Percentiles rank a stretch among this genome's conserved stretches.
Conservation (phyloP, 2,329 filamentous ascomycete genomes). For the Diaporthe sp. region DNA sequence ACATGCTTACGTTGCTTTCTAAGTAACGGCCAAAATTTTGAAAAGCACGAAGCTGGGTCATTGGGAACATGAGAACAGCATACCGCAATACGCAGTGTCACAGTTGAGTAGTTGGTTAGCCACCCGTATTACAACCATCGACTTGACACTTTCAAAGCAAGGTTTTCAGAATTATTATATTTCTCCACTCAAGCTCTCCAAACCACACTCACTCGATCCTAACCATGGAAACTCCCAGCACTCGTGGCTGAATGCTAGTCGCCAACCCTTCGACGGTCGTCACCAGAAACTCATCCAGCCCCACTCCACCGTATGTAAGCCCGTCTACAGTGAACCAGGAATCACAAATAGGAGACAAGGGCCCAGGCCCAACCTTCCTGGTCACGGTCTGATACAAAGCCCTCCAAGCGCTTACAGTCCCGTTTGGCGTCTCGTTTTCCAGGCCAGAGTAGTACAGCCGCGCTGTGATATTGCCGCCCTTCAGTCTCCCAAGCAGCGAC, state of each 20-base stretch:
- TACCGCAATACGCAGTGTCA: too few relatives aligned
- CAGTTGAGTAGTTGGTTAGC: too few relatives aligned
- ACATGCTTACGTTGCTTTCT: too few relatives aligned
- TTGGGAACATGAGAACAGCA: too few relatives aligned
- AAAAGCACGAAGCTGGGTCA: too few relatives aligned
- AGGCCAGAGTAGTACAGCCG: conserved; percentile 50
- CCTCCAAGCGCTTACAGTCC: conserved; percentile 47
- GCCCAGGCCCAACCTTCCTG: conserved; percentile 41
- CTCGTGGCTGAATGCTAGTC: conserved; percentile 15
- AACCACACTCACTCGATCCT: neutral
- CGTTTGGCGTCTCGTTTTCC: conserved; percentile 41
- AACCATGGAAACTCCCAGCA: neutral
- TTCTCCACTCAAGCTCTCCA: neutral
- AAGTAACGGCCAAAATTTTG: too few relatives aligned
- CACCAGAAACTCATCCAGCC: conserved; percentile 31
- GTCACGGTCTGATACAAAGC: conserved; percentile 49
- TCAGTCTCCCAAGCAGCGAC: conserved; percentile 44
- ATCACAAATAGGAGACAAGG: conserved; percentile 49
- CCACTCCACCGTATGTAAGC: conserved; percentile 18
- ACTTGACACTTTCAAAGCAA: too few relatives aligned
- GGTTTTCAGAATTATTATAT: too few relatives aligned
- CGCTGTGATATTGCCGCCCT: conserved; percentile 44
- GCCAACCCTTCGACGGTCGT: conserved; percentile 3
- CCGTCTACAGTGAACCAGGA: conserved; percentile 14
- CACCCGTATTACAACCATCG: too few relatives aligned